Evolutionary conservation across 2,329 filamentous ascomycete species (phyloP).

Genomic region (Colletotrichum tropicale): DNA sequence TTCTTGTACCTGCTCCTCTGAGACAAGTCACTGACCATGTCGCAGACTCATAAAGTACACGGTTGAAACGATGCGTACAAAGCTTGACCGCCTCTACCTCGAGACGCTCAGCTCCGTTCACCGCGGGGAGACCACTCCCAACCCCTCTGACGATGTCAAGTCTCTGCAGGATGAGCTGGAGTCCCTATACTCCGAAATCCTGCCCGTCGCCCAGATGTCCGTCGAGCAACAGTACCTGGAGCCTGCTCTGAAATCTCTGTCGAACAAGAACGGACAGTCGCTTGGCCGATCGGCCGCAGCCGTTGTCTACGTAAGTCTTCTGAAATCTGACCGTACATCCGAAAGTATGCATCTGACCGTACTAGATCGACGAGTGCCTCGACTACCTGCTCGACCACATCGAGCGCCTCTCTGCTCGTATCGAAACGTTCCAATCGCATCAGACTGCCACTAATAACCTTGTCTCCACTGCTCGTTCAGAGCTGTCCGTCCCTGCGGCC

Average conservation of each 20-base stretch:
- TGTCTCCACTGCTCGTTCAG: conserved; percentile 45
- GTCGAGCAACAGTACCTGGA: conserved; percentile 70
- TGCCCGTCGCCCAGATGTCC: conserved; percentile 74
- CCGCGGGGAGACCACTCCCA: conserved; percentile 37
- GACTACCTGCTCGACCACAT: conserved; percentile 55
- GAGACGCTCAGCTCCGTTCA: conserved; percentile 43
- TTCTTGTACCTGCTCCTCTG: not conserved
- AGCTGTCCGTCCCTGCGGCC: conserved; percentile 37
- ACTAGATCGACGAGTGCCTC: conserved; percentile 56
- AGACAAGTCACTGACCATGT: not conserved
- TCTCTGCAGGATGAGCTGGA: conserved; percentile 69
- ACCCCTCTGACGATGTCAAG: conserved; percentile 32
- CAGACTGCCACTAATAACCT: conserved; percentile 43
- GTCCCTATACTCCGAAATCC: conserved; percentile 71
- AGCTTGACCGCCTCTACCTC: conserved; percentile 60
- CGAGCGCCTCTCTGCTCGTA: conserved; percentile 41
- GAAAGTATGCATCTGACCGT: conserved; percentile 23
- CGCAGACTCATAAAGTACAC: conserved; percentile 60
- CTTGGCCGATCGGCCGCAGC: conserved; percentile 50
- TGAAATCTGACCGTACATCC: not conserved
- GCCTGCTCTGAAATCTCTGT: conserved; percentile 57
- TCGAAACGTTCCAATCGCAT: conserved; percentile 52
- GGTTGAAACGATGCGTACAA: conserved; percentile 59
- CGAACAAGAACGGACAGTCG: conserved; percentile 46
- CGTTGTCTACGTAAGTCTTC: conserved; percentile 52